Evolutionary conservation across 805 yeast genomes (phyloP), one percentile per base, ranked within the genome.

Genomic region (Allodekkera sacchari): DNA sequence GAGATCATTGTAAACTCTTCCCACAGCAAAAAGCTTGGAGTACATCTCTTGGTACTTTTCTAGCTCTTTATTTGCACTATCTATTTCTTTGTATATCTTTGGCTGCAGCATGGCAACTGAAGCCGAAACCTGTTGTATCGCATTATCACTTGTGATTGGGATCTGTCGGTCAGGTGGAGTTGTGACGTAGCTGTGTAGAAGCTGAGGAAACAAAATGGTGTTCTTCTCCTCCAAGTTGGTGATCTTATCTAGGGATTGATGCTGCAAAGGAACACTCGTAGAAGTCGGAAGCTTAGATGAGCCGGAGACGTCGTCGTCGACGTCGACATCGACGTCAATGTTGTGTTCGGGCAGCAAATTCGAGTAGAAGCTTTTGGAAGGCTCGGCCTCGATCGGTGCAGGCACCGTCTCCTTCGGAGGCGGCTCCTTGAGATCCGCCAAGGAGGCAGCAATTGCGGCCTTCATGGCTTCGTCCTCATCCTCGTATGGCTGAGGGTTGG

Each of bases 381-480:
- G 22, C 4, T 25, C 19, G 18, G 18, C 20, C n/a, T 32, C 22
- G 14, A 31, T 36, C 7, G 27, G 28, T n/a, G 28, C 7, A n/a
- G 27, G 11, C 4, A 22, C 19, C 31, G 29, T 14, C 22, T 28
- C 22, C 14, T 28, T 7, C n/a, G 8, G 19, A 2, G 34, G 36
- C 29, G 35, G 37, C 8, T 34, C 51, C 41, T 80, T 72, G 50
- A 81, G 66, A 36, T 88, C 96, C 32, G 67, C 68, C 39, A 92
- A 64, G 54, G 95, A 84, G 1, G 95, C 95, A 11, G 82, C 95
- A 36, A 92, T 89, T 0, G 97, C 98, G 1, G 92, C 94, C 52
- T 77, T 83, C 76, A 89, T 71, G 22, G 85, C 95, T 23, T 80
- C 89, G 48, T 87, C 95, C 12, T 79, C 83, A 13, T 81, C 85